Evolutionary conservation across 2,329 filamentous ascomycete genomes (phyloP).

Genomic region (Fusarium sp.): DNA sequence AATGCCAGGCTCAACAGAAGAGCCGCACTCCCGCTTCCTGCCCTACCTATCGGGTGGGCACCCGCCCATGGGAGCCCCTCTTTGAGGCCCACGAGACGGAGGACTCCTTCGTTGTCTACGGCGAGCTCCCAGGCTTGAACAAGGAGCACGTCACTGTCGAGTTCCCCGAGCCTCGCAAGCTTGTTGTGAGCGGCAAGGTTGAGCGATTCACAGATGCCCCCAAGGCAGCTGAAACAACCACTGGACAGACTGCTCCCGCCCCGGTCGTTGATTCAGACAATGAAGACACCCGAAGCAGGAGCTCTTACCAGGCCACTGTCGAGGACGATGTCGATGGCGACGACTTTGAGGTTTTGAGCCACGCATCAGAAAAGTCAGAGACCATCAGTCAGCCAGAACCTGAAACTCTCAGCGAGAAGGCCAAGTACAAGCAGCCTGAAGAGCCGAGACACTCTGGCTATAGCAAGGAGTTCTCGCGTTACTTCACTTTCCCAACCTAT

Average conservation of each 20-base stretch:
- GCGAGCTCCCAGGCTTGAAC: slow-evolving; percentile 79
- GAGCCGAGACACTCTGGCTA: slow-evolving; percentile 51
- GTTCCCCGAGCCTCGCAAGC: slow-evolving; percentile 77
- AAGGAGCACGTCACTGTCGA: slow-evolving; percentile 80
- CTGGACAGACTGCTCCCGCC: slow-evolving; percentile 66
- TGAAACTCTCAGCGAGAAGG: not conserved
- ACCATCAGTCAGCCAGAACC: not conserved
- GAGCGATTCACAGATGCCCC: slow-evolving; percentile 63
- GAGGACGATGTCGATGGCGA: slow-evolving; percentile 24
- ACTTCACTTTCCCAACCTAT: slow-evolving; percentile 72
- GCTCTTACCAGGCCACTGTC: slow-evolving; percentile 25
- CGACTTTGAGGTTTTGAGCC: slow-evolving; percentile 22
- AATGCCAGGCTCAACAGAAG: slow-evolving; percentile 20
- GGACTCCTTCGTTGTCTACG: slow-evolving; percentile 76
- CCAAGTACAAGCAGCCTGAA: slow-evolving; percentile 48
- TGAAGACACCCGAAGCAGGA: slow-evolving; percentile 23
- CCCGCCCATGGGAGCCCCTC: slow-evolving; percentile 69
- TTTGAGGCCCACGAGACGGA: slow-evolving; percentile 79
- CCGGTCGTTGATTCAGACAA: slow-evolving; percentile 3
- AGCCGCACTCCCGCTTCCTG: not conserved
- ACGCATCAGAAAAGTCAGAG: slow-evolving; percentile 19
- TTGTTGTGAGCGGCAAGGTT: slow-evolving; percentile 74
- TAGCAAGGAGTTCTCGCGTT: slow-evolving; percentile 70
- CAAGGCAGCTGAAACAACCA: not conserved
- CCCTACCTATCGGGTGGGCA: not conserved